Base-by-base conservation (phyloP, 192 early-diverging fungal genomes). In the Thamnidium elegans region DNA sequence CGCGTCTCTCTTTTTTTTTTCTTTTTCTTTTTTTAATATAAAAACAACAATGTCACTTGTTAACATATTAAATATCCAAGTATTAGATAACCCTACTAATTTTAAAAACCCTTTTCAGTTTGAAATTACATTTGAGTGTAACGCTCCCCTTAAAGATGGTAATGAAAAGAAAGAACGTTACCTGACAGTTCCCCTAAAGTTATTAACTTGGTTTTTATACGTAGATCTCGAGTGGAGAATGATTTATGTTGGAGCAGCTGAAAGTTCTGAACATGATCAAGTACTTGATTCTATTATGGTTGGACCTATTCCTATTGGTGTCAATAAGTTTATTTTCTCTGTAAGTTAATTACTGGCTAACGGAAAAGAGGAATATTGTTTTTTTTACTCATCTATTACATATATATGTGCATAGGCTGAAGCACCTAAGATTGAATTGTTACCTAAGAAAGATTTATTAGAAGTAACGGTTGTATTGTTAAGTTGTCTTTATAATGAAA, bases 41-140 rank as follows among this genome's bases (percentile, higher is more conserved):
- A 39, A 39, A 9, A 39, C 4, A 6, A 39, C 36, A 39, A 94
- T 94, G 92, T 86, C 86, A 63, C 74, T 93, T 55, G 90, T 93
- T 50, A 88, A 83, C 75, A 88, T 93, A 63, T 84, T 87, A 14
- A 84, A 93, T 72, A 86, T 95, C 69, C 75, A 91, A 81, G 87
- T 97, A 66, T 73, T 89, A 46, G 86, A 95, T 71, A 95, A 96
- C 62, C 90, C 94, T 52, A 81, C 91, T 60, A 71, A 78, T 48
- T 98, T 97, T 71, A 76, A 84, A 62, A 85, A 82, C 52, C 85
- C 86, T 11, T 97, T 95, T 76, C 79, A 88, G 67, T 92, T 99
- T 69, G 94, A 97, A 77, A 96, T 99, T 50, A 99, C 94, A 7
- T 97, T 99, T 74, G 97, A 99, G 71, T 95, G 95, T 76, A 85